Conservation (phyloP, 164 flowering plant species). For the Platanus orientalis region DNA sequence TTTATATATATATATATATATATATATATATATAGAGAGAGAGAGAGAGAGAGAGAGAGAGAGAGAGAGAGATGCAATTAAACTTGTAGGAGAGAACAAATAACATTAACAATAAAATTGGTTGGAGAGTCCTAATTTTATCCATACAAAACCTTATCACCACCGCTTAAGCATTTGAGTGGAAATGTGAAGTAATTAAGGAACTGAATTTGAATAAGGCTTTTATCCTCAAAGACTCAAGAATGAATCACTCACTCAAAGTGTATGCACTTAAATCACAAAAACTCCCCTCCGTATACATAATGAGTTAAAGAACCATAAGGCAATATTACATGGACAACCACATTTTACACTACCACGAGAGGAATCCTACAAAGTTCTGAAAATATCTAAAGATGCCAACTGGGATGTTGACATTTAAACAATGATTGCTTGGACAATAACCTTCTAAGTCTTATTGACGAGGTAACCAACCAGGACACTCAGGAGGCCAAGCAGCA, state of each 20-base stretch:
- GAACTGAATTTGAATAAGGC: too few species aligned
- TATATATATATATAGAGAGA: too few species aligned
- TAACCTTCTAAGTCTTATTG: conserved; percentile 27
- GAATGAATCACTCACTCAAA: not conserved
- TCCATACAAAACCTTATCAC: too few species aligned
- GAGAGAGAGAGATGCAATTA: too few species aligned
- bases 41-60: too few species aligned
- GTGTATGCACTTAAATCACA: not conserved
- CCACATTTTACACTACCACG: not conserved
- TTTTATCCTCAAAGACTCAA: not conserved
- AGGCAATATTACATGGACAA: conserved; percentile 11
- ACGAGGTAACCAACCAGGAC: conserved; percentile 44
- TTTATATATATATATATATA: too few species aligned
- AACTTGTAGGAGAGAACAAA: too few species aligned
- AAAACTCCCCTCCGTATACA: too few species aligned
- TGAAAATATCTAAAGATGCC: conserved; percentile 5
- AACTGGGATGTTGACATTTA: conserved; percentile 9
- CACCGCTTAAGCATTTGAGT: too few species aligned
- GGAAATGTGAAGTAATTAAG: too few species aligned
- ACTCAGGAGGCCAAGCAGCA: conserved; percentile 48
- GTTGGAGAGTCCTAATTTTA: too few species aligned
- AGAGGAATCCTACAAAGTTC: not conserved
- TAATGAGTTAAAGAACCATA: conserved; percentile 8
- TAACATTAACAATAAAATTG: too few species aligned
- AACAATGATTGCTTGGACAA: not conserved